Evolutionary conservation across 305 asterid species (phyloP), one percentile per base, ranked within the genome.

Genomic region (Solanum hybrid): DNA sequence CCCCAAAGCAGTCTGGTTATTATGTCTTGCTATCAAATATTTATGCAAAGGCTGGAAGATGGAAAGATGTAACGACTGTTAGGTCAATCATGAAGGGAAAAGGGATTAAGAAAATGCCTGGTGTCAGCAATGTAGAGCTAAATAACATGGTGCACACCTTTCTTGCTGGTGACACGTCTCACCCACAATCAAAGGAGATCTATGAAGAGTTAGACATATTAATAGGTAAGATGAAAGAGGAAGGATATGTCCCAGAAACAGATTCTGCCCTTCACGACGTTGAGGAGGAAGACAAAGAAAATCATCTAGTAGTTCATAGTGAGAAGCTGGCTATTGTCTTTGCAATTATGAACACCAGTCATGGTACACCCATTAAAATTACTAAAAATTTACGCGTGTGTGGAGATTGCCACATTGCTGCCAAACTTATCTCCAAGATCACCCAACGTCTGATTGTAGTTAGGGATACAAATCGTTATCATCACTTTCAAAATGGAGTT

Each of bases 221-320:
- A 78, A 84, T 97, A 26, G 98, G 95, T 81, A 97, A 95, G 89
- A 95, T 95, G 94, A 95, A 94, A 91, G 97, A 94, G 89, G 92
- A 91, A 1, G 98, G 99, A 26, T 96, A 95, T 91, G 92, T 95
- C 87, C 98, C 99, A 3, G 97, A 93, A 91, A 96, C 93, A 0
- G 96, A 94, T 27, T 90, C 90, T 37, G 95, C 99, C 10, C 92
- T 97, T 91, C 98, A 96, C 32, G 98, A 96, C 31, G 95, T 97
- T 78, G 99, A 96, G 96, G 98, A 95, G 92, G 98, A 97, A 91
- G 99, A 95, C 86, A 97, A 96, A 65, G 98, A 95, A 89, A 95
- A 96, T 89, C 99, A 95, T 90, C 87, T 97, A n/a, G 94, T 89
- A 7, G 95, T 95, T 38, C 98, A 95, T 33, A 95, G 98, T 29